Base-by-base conservation (phyloP, 805 yeast species). In the Sugiyamaella chiloensis region DNA sequence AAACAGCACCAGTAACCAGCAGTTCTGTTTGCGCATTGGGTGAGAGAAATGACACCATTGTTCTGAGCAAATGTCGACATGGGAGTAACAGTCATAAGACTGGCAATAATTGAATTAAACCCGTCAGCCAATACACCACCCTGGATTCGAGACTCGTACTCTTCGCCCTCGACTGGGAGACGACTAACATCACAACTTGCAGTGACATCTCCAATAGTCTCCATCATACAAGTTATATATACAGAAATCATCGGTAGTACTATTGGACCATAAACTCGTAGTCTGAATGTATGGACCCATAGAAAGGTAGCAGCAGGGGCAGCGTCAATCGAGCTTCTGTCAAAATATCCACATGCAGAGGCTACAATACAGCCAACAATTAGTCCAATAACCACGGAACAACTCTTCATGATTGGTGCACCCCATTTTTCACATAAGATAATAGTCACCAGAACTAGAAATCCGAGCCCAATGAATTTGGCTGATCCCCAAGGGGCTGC, bases 41-140 rank as follows among this genome's bases (percentile, higher is more conserved):
- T 90, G 64, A 90, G 75, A 35, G 95, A 83, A 56, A 89, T 88
- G 50, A 89, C 96, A 73, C 96, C 96, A 64, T 90, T 90, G 69
- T 90, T 90, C 69, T 89, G 96, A 11, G 96, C 96, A 71, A 90
- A 90, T 0, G 93, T 84, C 9, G 95, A 82, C 80, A 88, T 74
- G 48, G 96, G 96, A n/a, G 96, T 85, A 47, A 85, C 70, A 17
- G 96, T 88, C 76, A 80, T 76, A 39, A 89, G 71, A 36, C 89
- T 88, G 12, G 93, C 83, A 2, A 88, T 53, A 19, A 84, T 58
- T 52, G 96, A 90, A 63, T 85, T 85, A 56, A 87, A 58, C 40
- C 96, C 96, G 66, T 89, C 96, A 16, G 95, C 93, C 29, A 89
- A 73, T 40, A 89, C 78, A 67, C 96, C 97, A 59, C 97, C 96